Conservation (phyloP, 345 rosid genomes). For the Bretschneidera sinensis region DNA sequence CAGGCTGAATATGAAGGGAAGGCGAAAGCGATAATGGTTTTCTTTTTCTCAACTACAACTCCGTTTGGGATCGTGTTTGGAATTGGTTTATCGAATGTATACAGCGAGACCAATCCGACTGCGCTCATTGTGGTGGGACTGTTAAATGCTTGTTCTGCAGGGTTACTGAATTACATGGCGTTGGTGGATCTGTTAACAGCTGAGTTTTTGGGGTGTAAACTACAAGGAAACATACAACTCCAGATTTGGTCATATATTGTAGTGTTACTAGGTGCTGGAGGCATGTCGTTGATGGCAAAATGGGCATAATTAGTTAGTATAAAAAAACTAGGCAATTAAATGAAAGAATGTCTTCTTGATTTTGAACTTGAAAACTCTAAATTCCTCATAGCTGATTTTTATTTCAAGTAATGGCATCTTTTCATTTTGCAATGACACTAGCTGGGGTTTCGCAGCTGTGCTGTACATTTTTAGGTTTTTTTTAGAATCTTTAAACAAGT, state of each 20-base stretch:
- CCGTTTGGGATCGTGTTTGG: slow-evolving; percentile 28
- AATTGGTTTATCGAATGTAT: slow-evolving; percentile 19
- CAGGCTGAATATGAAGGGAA: slow-evolving; percentile 25
- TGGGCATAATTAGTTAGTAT: slow-evolving; percentile 17
- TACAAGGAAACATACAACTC: slow-evolving; percentile 14
- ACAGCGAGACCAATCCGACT: slow-evolving; percentile 16
- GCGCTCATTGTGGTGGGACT: slow-evolving; percentile 26
- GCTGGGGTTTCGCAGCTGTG: too few relatives aligned
- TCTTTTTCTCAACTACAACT: slow-evolving; percentile 27
- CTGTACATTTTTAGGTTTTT: too few relatives aligned
- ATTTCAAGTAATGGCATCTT: too few relatives aligned
- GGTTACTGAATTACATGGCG: slow-evolving; percentile 27
- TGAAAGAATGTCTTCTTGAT: too few relatives aligned
- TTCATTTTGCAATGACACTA: too few relatives aligned
- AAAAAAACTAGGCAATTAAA: too few relatives aligned
- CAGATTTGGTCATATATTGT: slow-evolving; percentile 13
- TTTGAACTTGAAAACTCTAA: too few relatives aligned
- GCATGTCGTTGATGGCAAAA: slow-evolving; percentile 22
- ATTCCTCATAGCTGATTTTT: too few relatives aligned
- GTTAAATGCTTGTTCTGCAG: slow-evolving; percentile 15
- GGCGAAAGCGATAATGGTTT: slow-evolving; percentile 10
- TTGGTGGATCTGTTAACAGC: slow-evolving; percentile 32
- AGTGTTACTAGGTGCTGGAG: slow-evolving; percentile 17
- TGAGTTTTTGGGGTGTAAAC: slow-evolving; percentile 27
- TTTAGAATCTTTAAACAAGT: too few relatives aligned